phyloP scores from a whole-genome alignment of 176 grass and related monocot species.

The Avena atlantica region DNA sequence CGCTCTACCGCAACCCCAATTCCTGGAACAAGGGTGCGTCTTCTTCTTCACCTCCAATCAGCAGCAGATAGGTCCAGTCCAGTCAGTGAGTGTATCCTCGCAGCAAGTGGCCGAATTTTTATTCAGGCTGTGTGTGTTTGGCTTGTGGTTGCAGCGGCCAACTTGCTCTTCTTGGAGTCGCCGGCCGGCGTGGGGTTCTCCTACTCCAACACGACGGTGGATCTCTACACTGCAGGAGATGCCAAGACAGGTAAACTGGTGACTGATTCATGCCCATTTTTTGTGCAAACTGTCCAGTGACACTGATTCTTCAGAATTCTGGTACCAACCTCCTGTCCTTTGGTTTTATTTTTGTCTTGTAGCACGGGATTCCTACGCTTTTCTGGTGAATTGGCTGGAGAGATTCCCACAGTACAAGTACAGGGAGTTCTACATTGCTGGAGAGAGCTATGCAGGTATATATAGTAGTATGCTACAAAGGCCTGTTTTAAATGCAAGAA shows the following conservation, averaged over 20 bases:
- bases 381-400: conserved; percentile 90
- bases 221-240: conserved; percentile 89
- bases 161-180: conserved; percentile 95
- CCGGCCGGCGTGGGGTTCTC: conserved; percentile 97
- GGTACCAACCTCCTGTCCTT: conserved; percentile 33
- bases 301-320: conserved; percentile 5
- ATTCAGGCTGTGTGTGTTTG: conserved; percentile 10
- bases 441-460: conserved; percentile 94
- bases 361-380: conserved; percentile 82
- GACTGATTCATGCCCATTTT: conserved; percentile 16
- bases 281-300: not conserved
- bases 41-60: conserved; percentile 5
- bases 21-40: conserved; percentile 91
- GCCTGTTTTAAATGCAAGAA: no score
- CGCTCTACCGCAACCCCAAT: conserved; percentile 75
- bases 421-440: conserved; percentile 93
- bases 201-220: conserved; percentile 80
- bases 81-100: not conserved
- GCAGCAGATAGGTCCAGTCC: not conserved
- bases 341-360: conserved; percentile 41
- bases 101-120: conserved; percentile 25
- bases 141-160: conserved; percentile 66
- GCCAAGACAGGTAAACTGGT: conserved; percentile 63
- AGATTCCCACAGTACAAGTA: conserved; percentile 88
- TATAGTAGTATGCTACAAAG: not conserved